Evolutionary conservation across 2,329 filamentous ascomycete genomes (phyloP), one percentile per base, ranked within the genome.

Genomic region (Leptographium wingfieldii): DNA sequence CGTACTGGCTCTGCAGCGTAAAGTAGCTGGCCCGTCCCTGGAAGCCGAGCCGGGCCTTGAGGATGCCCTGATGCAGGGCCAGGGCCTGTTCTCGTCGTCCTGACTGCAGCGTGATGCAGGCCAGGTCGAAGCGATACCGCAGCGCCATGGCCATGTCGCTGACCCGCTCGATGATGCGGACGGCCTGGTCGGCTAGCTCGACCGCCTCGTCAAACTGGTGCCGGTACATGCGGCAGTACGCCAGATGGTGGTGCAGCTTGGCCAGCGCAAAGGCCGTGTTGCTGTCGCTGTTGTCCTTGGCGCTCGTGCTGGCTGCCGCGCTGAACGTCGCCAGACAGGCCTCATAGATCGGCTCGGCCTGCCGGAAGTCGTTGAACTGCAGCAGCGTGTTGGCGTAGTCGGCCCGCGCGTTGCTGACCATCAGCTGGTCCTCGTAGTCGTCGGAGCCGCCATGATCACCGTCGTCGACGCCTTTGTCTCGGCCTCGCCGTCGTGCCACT

Each of bases 381-480:
- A 64, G 52, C 31, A 64, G 55, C 3, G 63, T 63, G 59, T 64
- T 64, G 58, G 63, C 63, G n/a, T 64, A 64, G 53, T 64, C 63
- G 10, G 63, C 63, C 10, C 56, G 57, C 5, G 61, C 63, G n/a
- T 63, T 58, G 53, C 55, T 60, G 19, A 63, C 19, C 5, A 59
- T 55, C 10, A 64, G 48, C 46, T 38, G 33, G 31, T 61, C 60
- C 19, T 61, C 60, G 3, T 22, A 3, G 22, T n/a, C 16, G 16
- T 14, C 46, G 25, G n/a, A n/a, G 7, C 52, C 56, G 29, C 25
- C 55, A 5, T 22, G 22, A 22, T 22, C 22, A 22, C 22, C 22
- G 22, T 22, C 22, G 22, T 5, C 40, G 19, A 6, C 54, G 5
- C 1, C 3, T 3, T n/a, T 46, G 3, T 12, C 7, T 2, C 43